These are phyloP conservation scores for Didymella segeticola DNA, from an alignment of 2,329 filamentous ascomycete species.

Conservation along the genomic window DNA sequence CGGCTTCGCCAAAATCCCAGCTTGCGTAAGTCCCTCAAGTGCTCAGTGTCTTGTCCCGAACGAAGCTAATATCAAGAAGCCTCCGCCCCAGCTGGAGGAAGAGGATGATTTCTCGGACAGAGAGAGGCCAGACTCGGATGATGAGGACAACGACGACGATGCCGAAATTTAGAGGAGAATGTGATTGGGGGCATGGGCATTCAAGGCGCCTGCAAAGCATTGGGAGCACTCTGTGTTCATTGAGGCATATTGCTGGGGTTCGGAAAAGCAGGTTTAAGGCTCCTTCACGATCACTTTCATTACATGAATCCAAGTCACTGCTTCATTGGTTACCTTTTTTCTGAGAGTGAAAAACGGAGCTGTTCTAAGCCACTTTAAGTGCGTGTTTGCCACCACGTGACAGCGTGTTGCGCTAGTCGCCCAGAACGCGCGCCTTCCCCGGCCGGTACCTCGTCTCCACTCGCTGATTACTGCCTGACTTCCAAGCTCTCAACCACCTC, in stretches of 20 bases:
- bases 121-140: conserved; percentile 50
- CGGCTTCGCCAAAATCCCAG: conserved; percentile 40
- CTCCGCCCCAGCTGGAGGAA: conserved; percentile 22
- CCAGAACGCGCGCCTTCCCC: conserved; percentile 27
- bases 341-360: conserved; percentile 4
- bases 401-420: conserved; percentile 22
- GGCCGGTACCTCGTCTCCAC: conserved; percentile 15
- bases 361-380: conserved; percentile 8
- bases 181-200: neutral
- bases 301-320: neutral
- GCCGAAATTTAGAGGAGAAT: neutral
- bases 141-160: conserved; percentile 46
- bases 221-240: neutral
- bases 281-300: neutral
- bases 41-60: neutral
- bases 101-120: conserved; percentile 46
- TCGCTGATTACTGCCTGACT: conserved; percentile 2
- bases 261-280: neutral
- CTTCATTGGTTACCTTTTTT: neutral
- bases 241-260: neutral
- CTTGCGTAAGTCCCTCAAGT: conserved; percentile 32
- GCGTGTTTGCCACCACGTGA: conserved; percentile 44
- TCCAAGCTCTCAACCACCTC: neutral
- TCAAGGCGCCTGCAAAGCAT: neutral
- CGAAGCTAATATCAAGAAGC: neutral